Base-by-base conservation (phyloP, 2,329 filamentous ascomycete species). In the Aureobasidium mangrovei region DNA sequence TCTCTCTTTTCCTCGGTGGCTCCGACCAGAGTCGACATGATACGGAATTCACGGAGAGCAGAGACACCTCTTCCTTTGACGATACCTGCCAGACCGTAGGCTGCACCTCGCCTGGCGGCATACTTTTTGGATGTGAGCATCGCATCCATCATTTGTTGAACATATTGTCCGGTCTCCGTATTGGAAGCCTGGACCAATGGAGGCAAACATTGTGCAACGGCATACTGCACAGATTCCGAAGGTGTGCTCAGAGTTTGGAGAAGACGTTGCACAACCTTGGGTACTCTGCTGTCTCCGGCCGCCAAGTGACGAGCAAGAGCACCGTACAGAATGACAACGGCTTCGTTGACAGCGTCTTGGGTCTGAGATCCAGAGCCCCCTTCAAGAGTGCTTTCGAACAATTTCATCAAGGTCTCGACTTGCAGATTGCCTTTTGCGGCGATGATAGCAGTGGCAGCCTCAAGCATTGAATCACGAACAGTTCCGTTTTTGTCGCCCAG, bases 1-100 rank as follows among this genome's bases (percentile, higher is more conserved):
- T 95, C 91, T 67, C 95, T 97, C 72, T 95, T 97, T 70, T 96
- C 95, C 64, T 97, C 94, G n/a, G 85, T 79, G 4, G 89, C 90
- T 29, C 82, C 83, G 62, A 82, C 86, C 42, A 98, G 80, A 3
- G 83, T 85, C 32, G 86, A 83, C 74, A 97, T 81, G 58, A 98
- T 86, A 31, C 91, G 85, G 69, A 86, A 90, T 62, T 97, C 90
- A 58, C 86, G 82, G 39, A 98, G 73, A 3, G 88, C 80, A 18
- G 80, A 80, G 57, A 98, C 84, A 56, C 93, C 93, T 67, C 85
- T 84, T n/a, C 93, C 93, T 57, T 84, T 83, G 36, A 96, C 84
- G 55, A 98, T 82, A 56, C 93, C 94, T 55, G 89, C 91, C 54
- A 98, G 77, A 56, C 93, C 93, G 69, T 98, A 98, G 0, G 93